A percentile compares a stretch with the other conserved stretches of the same genome.
phyloP scores from a whole-genome alignment of 768 basidiomycete genomes.

The Leccinum variicolor region DNA sequence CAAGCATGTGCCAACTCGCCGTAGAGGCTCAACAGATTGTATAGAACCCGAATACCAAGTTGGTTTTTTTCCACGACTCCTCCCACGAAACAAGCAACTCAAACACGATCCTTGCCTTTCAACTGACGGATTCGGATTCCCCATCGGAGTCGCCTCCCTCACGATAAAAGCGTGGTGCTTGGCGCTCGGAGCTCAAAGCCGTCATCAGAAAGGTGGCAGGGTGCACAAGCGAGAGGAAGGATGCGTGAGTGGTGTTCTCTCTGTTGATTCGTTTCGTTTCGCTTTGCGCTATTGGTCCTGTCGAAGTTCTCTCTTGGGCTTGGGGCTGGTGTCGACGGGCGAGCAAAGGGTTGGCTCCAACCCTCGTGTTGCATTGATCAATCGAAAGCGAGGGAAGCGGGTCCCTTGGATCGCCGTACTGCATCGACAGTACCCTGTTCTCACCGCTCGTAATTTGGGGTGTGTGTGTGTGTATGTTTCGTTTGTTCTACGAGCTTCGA shows the following conservation, averaged over 20 bases:
- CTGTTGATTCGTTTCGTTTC: not conserved
- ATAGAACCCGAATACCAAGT: not conserved
- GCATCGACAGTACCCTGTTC: not conserved
- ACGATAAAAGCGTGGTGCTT: slow-evolving; percentile 49
- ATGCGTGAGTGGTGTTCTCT: slow-evolving; percentile 42
- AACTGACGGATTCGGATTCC: slow-evolving; percentile 57
- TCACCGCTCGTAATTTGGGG: slow-evolving; percentile 11
- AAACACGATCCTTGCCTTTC: slow-evolving; percentile 65
- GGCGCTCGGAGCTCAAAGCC: slow-evolving; percentile 43
- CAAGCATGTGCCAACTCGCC: slow-evolving; percentile 3
- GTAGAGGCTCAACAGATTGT: not conserved
- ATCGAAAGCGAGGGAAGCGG: slow-evolving; percentile 10
- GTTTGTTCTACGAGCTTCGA: slow-evolving; percentile 8
- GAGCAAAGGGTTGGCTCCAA: not conserved
- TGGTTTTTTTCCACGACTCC: slow-evolving; percentile 32
- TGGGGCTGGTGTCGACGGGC: not conserved
- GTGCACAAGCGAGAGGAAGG: slow-evolving; percentile 55
- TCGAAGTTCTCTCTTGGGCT: slow-evolving; percentile 2
- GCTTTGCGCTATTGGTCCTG: not conserved
- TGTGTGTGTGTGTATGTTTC: not conserved
- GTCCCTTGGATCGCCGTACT: slow-evolving; percentile 1
- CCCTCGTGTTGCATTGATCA: slow-evolving; percentile 10
- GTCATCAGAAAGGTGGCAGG: slow-evolving; percentile 50
- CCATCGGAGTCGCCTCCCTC: slow-evolving; percentile 39
- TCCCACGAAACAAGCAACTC: slow-evolving; percentile 56